A percentile compares a stretch with the other conserved stretches of the same genome.
These are phyloP conservation scores for Cadophora sp. DNA, from an alignment of 2,329 filamentous ascomycete species.

Conservation along the genomic window DNA sequence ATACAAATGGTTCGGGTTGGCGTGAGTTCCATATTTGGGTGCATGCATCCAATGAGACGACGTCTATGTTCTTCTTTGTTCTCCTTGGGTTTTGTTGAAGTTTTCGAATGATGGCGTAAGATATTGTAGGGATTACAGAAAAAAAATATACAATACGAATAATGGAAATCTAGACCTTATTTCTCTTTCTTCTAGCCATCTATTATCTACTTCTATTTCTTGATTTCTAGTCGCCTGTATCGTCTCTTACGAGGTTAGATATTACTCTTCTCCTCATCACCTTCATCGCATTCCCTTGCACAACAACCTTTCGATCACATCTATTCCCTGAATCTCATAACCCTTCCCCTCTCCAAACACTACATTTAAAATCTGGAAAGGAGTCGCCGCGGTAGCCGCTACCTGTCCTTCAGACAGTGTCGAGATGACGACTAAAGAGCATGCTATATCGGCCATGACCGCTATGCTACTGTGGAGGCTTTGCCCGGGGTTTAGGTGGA, in stretches of 20 bases:
- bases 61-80: conserved; percentile 10
- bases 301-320: conserved; percentile 5
- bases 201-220: background rate
- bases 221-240: no score
- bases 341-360: conserved; percentile 15
- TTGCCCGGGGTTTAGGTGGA: conserved; percentile 9
- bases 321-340: conserved; percentile 22
- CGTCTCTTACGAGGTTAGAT: conserved; percentile 2
- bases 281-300: conserved; percentile 18
- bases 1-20: conserved; percentile 25
- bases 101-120: conserved; percentile 31
- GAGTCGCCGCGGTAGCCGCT: conserved; percentile 16
- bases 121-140: conserved; percentile 34
- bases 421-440: conserved; percentile 19
- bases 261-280: background rate
- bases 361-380: conserved; percentile 21
- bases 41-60: conserved; percentile 12
- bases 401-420: conserved; percentile 12
- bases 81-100: conserved; percentile 8
- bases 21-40: conserved; percentile 9
- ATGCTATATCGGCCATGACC: conserved; percentile 14
- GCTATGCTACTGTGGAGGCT: conserved; percentile 20
- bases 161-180: conserved; percentile 36
- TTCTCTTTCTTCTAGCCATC: background rate
- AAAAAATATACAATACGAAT: conserved; percentile 32